These are phyloP conservation scores for Solanum bukasovii DNA, from an alignment of 257 asterid species.

Conservation along the genomic window DNA sequence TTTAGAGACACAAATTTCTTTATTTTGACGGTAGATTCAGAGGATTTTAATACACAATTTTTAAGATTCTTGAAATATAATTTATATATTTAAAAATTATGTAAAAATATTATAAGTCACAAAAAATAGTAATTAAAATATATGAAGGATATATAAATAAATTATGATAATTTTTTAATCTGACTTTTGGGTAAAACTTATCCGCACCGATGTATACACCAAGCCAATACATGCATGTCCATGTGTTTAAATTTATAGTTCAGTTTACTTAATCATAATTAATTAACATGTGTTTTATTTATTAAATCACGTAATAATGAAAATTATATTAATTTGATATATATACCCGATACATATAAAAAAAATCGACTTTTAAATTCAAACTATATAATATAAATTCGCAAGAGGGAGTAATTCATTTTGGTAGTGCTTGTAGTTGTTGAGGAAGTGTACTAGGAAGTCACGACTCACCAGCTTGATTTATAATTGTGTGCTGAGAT, in stretches of 20 bases:
- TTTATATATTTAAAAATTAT: not conserved
- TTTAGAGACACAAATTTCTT: not conserved
- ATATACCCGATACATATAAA: fast-evolving
- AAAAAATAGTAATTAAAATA: not conserved
- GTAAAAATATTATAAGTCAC: not conserved
- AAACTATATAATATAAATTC: too few species aligned
- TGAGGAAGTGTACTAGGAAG: not conserved
- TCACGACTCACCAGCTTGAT: not conserved
- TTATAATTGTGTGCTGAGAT: not conserved
- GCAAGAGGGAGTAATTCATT: not conserved
- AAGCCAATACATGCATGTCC: too few species aligned
- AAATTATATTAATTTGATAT: too few species aligned
- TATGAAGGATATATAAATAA: too few species aligned
- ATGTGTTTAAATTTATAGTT: too few species aligned
- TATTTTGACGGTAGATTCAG: not conserved
- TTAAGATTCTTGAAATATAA: too few species aligned
- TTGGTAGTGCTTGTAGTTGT: not conserved
- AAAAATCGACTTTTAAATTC: not conserved
- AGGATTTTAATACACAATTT: not conserved
- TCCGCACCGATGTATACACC: too few species aligned
- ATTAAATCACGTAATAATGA: too few species aligned
- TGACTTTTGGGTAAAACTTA: too few species aligned
- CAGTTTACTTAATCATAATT: too few species aligned
- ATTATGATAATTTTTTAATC: too few species aligned
- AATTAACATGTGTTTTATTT: too few species aligned